Evolutionary conservation across 441 rosid species (phyloP).

Genomic region (Populus trichocarpa): DNA sequence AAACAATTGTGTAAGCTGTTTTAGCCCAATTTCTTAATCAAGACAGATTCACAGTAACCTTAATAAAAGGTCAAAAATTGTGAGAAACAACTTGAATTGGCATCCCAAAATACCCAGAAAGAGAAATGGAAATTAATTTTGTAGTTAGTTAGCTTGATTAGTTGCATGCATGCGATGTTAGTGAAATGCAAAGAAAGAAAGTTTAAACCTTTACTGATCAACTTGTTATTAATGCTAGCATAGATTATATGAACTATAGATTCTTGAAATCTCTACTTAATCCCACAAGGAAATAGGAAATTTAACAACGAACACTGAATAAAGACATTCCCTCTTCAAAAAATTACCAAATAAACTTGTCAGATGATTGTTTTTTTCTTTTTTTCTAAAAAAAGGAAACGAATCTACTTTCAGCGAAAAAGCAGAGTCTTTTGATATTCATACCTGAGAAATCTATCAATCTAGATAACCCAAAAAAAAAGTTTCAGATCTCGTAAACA

Average conservation of each 20-base stretch:
- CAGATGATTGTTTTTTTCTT: background rate
- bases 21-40: background rate
- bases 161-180: background rate
- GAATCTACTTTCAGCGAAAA: background rate
- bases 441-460: background rate
- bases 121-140: background rate
- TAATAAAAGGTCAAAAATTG: background rate
- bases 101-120: background rate
- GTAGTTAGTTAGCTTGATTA: background rate
- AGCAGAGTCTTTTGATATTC: background rate
- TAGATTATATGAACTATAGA: background rate
- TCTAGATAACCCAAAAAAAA: background rate
- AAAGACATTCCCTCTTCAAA: background rate
- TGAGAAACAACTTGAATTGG: background rate
- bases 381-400: too few species aligned
- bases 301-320: background rate
- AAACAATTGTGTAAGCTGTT: background rate
- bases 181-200: background rate
- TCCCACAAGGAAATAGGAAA: background rate
- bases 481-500: background rate
- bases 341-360: background rate
- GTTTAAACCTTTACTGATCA: background rate
- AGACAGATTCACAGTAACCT: background rate
- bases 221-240: background rate
- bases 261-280: background rate